Base-by-base conservation (phyloP, 2,329 filamentous ascomycete species). In the Arthrobotrys sphaeroides region DNA sequence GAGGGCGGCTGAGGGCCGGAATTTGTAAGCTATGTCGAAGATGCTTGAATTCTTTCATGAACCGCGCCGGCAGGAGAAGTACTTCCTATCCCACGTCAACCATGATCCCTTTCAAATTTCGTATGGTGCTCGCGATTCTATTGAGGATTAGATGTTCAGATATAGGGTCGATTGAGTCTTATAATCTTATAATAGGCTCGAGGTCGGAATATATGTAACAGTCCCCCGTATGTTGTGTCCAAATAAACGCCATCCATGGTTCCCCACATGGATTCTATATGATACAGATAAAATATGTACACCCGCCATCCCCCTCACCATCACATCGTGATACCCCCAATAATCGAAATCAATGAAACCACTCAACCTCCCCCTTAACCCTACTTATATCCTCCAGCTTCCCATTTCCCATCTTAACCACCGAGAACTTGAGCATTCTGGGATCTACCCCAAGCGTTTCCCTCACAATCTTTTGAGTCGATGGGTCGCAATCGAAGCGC, bases 391-490 rank as follows among this genome's bases (percentile, higher is more conserved):
- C 86, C 78, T 88, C 85, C 77, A 90, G 83, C 81, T 86, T 90
- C 1, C 69, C 61, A 73, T 85, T 84, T 6, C 94, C 94, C 78
- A 98, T 86, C 86, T 94, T 96, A 70, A 98, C 93, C 74, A 94
- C 89, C 24, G 89, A 90, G 80, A 94, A 90, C 73, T 93, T 89
- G 77, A 99, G 91, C 88, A 98, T 91, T 69, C 95, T 87, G 42
- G 95, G 94, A 84, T 99, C 95, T 79, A 96, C 86, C 59, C 88
- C 87, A 78, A 99, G 86, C 16, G 91, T 94, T 75, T 87, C 87
- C 77, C 90, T 87, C 42, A 99, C 87, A 45, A 89, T 86, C 78
- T 91, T 85, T 83, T 98, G 94, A 5, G 91, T 90, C 59, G 85
- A 83, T 5, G 89, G 84, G 73, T 90, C 91, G 68, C 90, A 85